phyloP scores from a whole-genome alignment of 768 basidiomycete species.

The Daedalea quercina region DNA sequence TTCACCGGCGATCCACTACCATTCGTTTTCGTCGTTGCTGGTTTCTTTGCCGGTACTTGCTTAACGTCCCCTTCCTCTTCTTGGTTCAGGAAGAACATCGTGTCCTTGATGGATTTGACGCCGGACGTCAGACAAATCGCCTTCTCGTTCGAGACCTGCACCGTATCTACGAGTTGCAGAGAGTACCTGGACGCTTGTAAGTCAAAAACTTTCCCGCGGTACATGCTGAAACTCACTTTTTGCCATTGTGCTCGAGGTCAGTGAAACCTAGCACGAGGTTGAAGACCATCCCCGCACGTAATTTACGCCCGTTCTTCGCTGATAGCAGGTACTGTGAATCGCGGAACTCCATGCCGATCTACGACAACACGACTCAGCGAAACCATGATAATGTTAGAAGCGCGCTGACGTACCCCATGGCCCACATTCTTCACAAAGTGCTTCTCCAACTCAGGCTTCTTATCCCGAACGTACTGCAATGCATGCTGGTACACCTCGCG shows the following conservation, averaged over 20 bases:
- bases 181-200: constrained; percentile 57
- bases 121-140: constrained; percentile 77
- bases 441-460: constrained; percentile 78
- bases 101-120: constrained; percentile 77
- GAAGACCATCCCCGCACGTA: constrained; percentile 81
- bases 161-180: constrained; percentile 82
- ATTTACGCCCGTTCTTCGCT: constrained; percentile 63
- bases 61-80: constrained; percentile 53
- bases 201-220: not conserved
- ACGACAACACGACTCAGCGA: not conserved
- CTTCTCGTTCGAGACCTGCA: constrained; percentile 64
- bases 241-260: constrained; percentile 72
- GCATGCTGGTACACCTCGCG: constrained; percentile 83
- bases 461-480: constrained; percentile 59
- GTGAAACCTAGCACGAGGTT: constrained; percentile 82
- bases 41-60: constrained; percentile 47
- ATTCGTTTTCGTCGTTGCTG: constrained; percentile 44
- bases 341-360: constrained; percentile 96
- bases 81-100: constrained; percentile 75
- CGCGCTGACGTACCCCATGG: constrained; percentile 59
- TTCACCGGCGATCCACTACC: constrained; percentile 58
- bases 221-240: constrained; percentile 47
- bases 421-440: constrained; percentile 86
- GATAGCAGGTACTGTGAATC: constrained; percentile 82
- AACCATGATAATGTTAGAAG: not conserved